Base-by-base conservation (phyloP, 2,329 filamentous ascomycete species). In the Fusarium pseudonygamai region DNA sequence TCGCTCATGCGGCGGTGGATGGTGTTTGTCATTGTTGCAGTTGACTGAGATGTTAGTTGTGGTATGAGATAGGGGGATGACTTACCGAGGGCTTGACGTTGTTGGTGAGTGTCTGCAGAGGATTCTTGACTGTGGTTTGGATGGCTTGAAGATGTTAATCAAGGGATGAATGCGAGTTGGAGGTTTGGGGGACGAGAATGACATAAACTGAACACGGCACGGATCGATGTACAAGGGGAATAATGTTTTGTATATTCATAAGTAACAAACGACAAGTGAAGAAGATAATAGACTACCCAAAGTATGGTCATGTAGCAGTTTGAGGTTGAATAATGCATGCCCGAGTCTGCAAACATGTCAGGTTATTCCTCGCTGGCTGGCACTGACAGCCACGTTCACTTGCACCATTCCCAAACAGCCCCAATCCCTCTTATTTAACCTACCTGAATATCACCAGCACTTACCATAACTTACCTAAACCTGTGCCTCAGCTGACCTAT, bases 31-130 rank as follows among this genome's bases (percentile, higher is more conserved):
- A 69, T 62, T 26, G 18, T 34, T 32, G 40, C 10, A 18, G 45
- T 22, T 55, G 60, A 15, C 42, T 70, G 20, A 7, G 8, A 13
- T 39, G 65, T 69, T 64, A 69, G 65, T 47, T 37, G 46, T 32
- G 24, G 36, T 53, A 34, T 26, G 30, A 24, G 12, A 37, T 36
- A 24, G 40, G 37, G 36, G 18, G 13, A 18, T 26, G 16, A 6
- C 22, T 13, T 65, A 65, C 67, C 40, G 26, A 24, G n/a, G 34
- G 15, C n/a, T 24, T 34, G 26, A 7, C 5, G 15, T 11, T 37
- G 36, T 18, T 15, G 24, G 11, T 5, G 30, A 18, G 24, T 20
- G 3, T 16, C 9, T 28, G 7, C 7, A 37, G 12, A 22, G 4
- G 24, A n/a, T 28, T 16, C 14, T 40, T n/a, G 16, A 20, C 30